Percentiles rank a stretch among this genome's conserved stretches.
These are phyloP conservation scores for Nakazawaea ishiwadae DNA, from an alignment of 805 yeast species.

Conservation along the genomic window DNA sequence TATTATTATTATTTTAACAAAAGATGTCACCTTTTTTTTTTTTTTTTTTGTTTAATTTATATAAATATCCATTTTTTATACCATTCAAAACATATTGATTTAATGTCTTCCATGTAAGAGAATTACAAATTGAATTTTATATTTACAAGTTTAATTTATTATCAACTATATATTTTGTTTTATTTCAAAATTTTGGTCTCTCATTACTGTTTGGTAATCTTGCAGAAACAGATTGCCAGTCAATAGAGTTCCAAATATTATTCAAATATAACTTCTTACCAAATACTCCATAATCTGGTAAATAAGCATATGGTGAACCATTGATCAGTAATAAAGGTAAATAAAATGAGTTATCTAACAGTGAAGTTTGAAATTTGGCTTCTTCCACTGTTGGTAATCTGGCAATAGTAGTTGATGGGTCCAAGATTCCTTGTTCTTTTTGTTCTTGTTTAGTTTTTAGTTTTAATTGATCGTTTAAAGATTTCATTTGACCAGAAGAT, in stretches of 20 bases:
- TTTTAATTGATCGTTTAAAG: slow-evolving; percentile 26
- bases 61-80: no score
- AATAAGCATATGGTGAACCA: slow-evolving; percentile 65
- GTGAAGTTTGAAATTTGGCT: slow-evolving; percentile 33
- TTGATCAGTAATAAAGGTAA: slow-evolving; percentile 69
- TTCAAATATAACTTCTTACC: slow-evolving; percentile 71
- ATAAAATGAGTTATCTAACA: slow-evolving; percentile 32
- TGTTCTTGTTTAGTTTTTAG: slow-evolving; percentile 24
- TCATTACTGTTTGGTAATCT: slow-evolving; percentile 26
- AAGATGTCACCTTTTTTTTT: no score
- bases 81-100: no score
- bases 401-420: slow-evolving; percentile 1
- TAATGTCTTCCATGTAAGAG: no score
- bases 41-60: no score
- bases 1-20: no score
- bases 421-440: slow-evolving; percentile 3
- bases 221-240: slow-evolving; percentile 73
- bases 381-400: slow-evolving; percentile 31
- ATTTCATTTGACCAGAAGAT: slow-evolving; percentile 46
- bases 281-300: slow-evolving; percentile 72
- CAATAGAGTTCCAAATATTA: slow-evolving; percentile 70
- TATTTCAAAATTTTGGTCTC: slow-evolving; percentile 9
- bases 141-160: not conserved
- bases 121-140: no score
- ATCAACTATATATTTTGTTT: not conserved